These are phyloP conservation scores for Colletotrichum horii DNA, from an alignment of 2,329 filamentous ascomycete species.

Conservation along the genomic window DNA sequence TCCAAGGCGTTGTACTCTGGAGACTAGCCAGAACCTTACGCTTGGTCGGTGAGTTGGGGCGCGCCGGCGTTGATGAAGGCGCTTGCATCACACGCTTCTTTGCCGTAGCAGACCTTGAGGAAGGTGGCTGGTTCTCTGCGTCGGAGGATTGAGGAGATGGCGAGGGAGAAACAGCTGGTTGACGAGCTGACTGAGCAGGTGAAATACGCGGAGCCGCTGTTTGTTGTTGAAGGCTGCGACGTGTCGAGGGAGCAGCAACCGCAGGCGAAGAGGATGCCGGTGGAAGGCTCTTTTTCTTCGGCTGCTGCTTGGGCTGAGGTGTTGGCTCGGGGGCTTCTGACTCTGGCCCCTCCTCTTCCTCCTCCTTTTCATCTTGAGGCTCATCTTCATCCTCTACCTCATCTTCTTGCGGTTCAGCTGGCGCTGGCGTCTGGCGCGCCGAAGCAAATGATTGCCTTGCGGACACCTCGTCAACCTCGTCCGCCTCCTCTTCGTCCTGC, in stretches of 20 bases:
- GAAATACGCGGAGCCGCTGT: slow-evolving; percentile 37
- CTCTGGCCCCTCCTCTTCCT: slow-evolving; percentile 3
- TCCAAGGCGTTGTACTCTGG: slow-evolving; percentile 70
- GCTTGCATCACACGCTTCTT: slow-evolving; percentile 53
- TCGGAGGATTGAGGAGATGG: slow-evolving; percentile 79
- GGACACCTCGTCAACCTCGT: slow-evolving; percentile 15
- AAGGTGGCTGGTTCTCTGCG: slow-evolving; percentile 80
- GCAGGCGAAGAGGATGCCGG: slow-evolving; percentile 28
- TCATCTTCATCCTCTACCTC: not conserved
- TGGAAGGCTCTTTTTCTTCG: slow-evolving; percentile 31
- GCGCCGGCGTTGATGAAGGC: slow-evolving; percentile 44
- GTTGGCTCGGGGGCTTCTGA: slow-evolving; percentile 14
- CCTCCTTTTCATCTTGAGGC: not conserved
- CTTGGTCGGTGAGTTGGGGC: slow-evolving; percentile 63
- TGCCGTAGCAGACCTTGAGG: slow-evolving; percentile 60
- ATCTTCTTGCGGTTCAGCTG: not conserved
- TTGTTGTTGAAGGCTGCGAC: slow-evolving; percentile 47
- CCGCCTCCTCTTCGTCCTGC: slow-evolving; percentile 25
- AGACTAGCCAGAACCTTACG: slow-evolving; percentile 61
- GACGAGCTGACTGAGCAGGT: slow-evolving; percentile 54
- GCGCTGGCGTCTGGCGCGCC: slow-evolving; percentile 19
- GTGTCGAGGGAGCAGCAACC: slow-evolving; percentile 4
- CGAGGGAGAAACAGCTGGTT: slow-evolving; percentile 64
- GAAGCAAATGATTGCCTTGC: slow-evolving; percentile 14
- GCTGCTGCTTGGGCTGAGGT: slow-evolving; percentile 5